Base-by-base conservation (phyloP, 805 yeast species). In the Yamadazyma laniorum region DNA sequence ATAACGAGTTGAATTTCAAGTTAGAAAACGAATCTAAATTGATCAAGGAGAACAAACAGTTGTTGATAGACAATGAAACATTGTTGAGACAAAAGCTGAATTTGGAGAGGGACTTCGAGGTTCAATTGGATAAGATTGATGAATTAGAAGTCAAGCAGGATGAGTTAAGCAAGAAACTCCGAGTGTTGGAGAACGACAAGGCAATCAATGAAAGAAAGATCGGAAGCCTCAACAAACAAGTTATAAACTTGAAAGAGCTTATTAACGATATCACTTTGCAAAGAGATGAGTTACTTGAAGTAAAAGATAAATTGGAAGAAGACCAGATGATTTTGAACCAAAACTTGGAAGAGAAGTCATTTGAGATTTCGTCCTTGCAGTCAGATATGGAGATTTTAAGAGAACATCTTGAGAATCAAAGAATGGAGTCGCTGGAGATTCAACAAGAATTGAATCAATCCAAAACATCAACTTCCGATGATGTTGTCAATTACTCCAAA, bases 21-120 rank as follows among this genome's bases (percentile, higher is more conserved):
- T 65, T 80, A 61, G 79, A 80, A 48, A 70, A 68, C 26, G 95
- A 87, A 55, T 79, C 87, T 1, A 77, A 74, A 21, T 56, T 83
- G 38, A 76, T 80, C 42, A 83, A 80, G 47, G 80, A 75, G 32
- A 65, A 81, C 46, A 82, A 85, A 36, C 76, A 76, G 26, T 59
- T 82, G 18, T 75, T 72, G 29, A 72, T 80, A 45, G 82, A 80
- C 43, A 59, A 79, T 31, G 87, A 80, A 43, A 74, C 76, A 6
- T 42, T 60, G 32, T 44, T 50, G 5, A 46, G 53, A 17, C 54
- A 48, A 12, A 59, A 59, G 37, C 40, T 49, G 3, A 47, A 45
- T 19, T 44, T 65, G 12, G 68, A 61, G 23, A 45, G 47, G 22
- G 63, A 62, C 5, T 55, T 55, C 31, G 62, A 56, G n/a, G 54